Evolutionary conservation across 352 stramenopile genomes (phyloP).

Genomic region (Globisporangium nunn): DNA sequence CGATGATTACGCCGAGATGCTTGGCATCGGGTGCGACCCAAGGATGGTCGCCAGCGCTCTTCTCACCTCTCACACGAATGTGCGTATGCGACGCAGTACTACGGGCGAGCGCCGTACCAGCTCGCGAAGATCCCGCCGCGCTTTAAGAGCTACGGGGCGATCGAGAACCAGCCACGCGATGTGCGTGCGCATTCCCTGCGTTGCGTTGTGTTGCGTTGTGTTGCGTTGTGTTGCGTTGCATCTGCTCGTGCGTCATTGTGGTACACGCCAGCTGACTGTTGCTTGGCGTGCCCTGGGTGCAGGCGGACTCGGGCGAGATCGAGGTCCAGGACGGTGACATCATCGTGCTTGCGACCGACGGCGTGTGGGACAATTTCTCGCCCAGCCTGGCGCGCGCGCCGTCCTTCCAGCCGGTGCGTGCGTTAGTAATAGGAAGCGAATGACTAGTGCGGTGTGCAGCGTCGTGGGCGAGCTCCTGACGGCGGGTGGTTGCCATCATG

Average conservation of each 20-base stretch:
- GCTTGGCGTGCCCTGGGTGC: neutral
- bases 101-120: slow-evolving; percentile 69
- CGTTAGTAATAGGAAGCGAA: neutral
- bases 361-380: slow-evolving; percentile 79
- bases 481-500: neutral
- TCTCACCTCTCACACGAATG: too few relatives aligned
- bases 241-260: too few relatives aligned
- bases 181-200: slow-evolving; percentile 20
- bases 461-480: neutral
- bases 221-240: neutral
- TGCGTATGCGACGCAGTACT: slow-evolving; percentile 29
- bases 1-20: too few relatives aligned
- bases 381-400: slow-evolving; percentile 37
- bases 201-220: neutral
- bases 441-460: neutral
- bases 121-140: slow-evolving; percentile 66
- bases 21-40: too few relatives aligned
- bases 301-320: slow-evolving; percentile 67
- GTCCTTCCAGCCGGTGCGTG: slow-evolving; percentile 49
- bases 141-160: slow-evolving; percentile 71
- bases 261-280: neutral
- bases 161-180: slow-evolving; percentile 69
- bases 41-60: too few relatives aligned
- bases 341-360: slow-evolving; percentile 73
- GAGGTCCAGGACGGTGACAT: slow-evolving; percentile 69